These are phyloP conservation scores for Mycena leptocephala DNA, from an alignment of 768 basidiomycete species.

Conservation along the genomic window DNA sequence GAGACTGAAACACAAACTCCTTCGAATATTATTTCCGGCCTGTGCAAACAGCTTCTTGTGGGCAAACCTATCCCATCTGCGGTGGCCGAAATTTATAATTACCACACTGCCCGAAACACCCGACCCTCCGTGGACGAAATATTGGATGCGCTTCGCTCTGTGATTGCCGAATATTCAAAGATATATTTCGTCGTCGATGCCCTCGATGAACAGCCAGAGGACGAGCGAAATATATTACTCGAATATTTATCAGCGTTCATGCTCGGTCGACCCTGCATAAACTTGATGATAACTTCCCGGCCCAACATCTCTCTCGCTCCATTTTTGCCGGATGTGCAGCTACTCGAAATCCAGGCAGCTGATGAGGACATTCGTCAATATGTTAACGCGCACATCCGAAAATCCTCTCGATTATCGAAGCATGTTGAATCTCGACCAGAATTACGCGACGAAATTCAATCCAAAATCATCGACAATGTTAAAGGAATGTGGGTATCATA, in stretches of 20 bases:
- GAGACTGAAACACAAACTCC: not conserved
- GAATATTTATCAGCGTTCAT: not conserved
- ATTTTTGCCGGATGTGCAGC: not conserved
- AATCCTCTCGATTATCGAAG: not conserved
- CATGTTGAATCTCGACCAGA: not conserved
- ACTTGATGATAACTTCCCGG: constrained; percentile 8
- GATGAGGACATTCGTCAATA: not conserved
- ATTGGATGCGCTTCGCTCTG: not conserved
- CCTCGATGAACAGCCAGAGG: constrained; percentile 5
- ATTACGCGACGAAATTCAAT: not conserved
- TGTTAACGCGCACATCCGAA: not conserved
- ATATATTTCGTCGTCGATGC: constrained; percentile 5
- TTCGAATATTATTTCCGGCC: not conserved
- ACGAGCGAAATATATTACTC: not conserved
- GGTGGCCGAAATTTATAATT: not conserved
- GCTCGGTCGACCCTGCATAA: not conserved
- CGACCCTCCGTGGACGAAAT: not conserved
- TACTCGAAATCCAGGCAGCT: not conserved
- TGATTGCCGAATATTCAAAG: not conserved
- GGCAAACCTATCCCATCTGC: not conserved
- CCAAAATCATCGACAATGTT: not conserved
- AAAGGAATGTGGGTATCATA: not conserved
- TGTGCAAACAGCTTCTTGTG: not conserved
- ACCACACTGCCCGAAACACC: not conserved
- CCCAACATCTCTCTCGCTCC: not conserved